These are phyloP conservation scores for Cutaneotrichosporon curvatum DNA, from an alignment of 1,284 basidiomycete genomes.

Conservation along the genomic window DNA sequence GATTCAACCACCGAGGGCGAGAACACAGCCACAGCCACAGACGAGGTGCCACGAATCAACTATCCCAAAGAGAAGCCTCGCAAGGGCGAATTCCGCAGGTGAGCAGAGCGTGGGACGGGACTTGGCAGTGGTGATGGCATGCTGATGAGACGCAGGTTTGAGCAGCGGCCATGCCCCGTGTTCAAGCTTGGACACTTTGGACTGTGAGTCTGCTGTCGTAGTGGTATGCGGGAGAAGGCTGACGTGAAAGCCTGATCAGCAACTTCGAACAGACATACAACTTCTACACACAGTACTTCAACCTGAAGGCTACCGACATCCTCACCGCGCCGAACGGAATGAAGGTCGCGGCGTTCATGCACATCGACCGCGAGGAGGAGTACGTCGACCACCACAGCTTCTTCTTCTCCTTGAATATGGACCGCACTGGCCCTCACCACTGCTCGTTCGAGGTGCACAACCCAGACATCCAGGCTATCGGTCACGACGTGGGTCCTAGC, in stretches of 20 bases:
- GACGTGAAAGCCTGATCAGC: slow-evolving; percentile 6
- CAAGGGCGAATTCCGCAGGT: slow-evolving; percentile 10
- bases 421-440: slow-evolving; percentile 16
- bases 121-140: too few species aligned
- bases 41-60: not conserved
- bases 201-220: not conserved
- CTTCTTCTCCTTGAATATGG: slow-evolving; percentile 16
- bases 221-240: too few species aligned
- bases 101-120: too few species aligned
- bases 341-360: slow-evolving; percentile 17
- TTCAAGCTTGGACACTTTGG: slow-evolving; percentile 25
- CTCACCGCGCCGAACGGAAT: slow-evolving; percentile 13
- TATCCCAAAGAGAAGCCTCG: slow-evolving; percentile 8
- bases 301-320: slow-evolving; percentile 23
- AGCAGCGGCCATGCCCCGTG: slow-evolving; percentile 15
- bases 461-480: slow-evolving; percentile 20
- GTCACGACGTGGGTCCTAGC: slow-evolving; percentile 10
- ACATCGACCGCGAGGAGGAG: slow-evolving; percentile 22
- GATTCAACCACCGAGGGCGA: not conserved
- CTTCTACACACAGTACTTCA: slow-evolving; percentile 22
- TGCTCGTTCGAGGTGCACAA: slow-evolving; percentile 22
- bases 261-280: slow-evolving; percentile 16
- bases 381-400: slow-evolving; percentile 26
- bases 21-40: not conserved
- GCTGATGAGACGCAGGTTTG: slow-evolving; percentile 3